A percentile compares a stretch with the other conserved stretches of the same genome.
phyloP scores from a whole-genome alignment of 768 basidiomycete species.

The Trametes elegans region DNA sequence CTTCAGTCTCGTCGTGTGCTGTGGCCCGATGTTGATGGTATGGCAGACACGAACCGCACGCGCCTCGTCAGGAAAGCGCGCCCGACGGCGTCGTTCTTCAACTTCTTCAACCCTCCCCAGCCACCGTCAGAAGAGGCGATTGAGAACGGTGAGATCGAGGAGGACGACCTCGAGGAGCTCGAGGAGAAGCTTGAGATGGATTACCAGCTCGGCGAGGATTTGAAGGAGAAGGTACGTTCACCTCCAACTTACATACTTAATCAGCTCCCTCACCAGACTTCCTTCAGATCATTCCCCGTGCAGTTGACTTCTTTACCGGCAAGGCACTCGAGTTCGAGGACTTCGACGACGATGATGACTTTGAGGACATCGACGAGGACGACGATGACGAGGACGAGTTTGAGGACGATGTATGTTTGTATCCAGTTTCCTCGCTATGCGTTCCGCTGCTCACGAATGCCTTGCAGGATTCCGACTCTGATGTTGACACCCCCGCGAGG shows the following conservation, averaged over 20 bases:
- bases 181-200: conserved; percentile 95
- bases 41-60: conserved; percentile 76
- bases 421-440: conserved; percentile 3
- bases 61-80: conserved; percentile 82
- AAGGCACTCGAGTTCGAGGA: conserved; percentile 85
- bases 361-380: conserved; percentile 55
- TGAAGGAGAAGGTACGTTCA: conserved; percentile 86
- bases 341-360: conserved; percentile 55
- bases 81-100: conserved; percentile 96
- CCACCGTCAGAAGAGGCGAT: conserved; percentile 67
- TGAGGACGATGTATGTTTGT: conserved; percentile 53
- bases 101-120: conserved; percentile 88
- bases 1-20: background rate
- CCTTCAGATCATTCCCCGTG: conserved; percentile 84
- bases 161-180: conserved; percentile 84
- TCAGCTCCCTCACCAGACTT: background rate
- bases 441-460: conserved; percentile 1
- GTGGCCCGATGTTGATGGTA: conserved; percentile 6
- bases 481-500: conserved; percentile 59
- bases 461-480: conserved; percentile 65
- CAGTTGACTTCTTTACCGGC: conserved; percentile 96
- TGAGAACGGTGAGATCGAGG: conserved; percentile 72
- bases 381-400: conserved; percentile 55
- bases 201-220: conserved; percentile 97
- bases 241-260: background rate